These are phyloP conservation scores for Chlamydomonas sphaeroides DNA, from an alignment of 139 green algal genomes.

Conservation along the genomic window DNA sequence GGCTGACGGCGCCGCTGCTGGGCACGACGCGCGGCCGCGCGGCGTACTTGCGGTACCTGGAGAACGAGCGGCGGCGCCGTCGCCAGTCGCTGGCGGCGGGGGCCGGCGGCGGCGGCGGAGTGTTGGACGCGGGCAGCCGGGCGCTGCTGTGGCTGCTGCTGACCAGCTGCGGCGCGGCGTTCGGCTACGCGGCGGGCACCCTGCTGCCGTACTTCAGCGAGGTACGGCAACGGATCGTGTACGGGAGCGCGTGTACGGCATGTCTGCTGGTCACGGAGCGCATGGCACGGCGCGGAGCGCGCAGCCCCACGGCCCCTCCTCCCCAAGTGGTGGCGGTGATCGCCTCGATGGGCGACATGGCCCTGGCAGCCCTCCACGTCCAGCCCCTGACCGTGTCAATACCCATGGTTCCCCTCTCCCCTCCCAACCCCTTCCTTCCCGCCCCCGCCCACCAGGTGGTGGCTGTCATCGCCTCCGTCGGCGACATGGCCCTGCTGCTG, in stretches of 20 bases:
- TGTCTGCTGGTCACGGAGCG: too few relatives aligned
- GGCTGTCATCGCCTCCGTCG: constrained; percentile 49
- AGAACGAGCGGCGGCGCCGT: neutral
- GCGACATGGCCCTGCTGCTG: constrained; percentile 49
- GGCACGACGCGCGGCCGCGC: neutral
- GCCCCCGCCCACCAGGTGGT: constrained; percentile 3
- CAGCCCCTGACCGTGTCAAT: constrained; percentile 23
- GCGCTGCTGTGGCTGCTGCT: constrained; percentile 40
- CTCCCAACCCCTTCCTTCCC: too few relatives aligned
- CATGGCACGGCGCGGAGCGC: too few relatives aligned
- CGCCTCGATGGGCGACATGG: constrained; percentile 48
- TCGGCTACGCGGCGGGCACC: constrained; percentile 22
- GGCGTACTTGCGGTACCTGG: constrained; percentile 16
- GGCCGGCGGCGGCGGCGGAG: neutral
- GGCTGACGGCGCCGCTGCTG: constrained; percentile 10
- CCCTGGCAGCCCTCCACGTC: constrained; percentile 34
- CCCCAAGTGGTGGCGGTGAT: constrained; percentile 42
- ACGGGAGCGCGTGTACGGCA: too few relatives aligned
- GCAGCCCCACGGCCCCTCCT: too few relatives aligned
- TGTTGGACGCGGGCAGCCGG: constrained; percentile 9
- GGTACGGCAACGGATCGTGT: too few relatives aligned
- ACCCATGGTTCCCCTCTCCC: too few relatives aligned
- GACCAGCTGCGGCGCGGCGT: constrained; percentile 15
- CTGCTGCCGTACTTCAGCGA: constrained; percentile 51
- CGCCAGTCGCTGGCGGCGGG: neutral